phyloP scores from a whole-genome alignment of 2,329 filamentous ascomycete genomes.

The Neurospora sp. region DNA sequence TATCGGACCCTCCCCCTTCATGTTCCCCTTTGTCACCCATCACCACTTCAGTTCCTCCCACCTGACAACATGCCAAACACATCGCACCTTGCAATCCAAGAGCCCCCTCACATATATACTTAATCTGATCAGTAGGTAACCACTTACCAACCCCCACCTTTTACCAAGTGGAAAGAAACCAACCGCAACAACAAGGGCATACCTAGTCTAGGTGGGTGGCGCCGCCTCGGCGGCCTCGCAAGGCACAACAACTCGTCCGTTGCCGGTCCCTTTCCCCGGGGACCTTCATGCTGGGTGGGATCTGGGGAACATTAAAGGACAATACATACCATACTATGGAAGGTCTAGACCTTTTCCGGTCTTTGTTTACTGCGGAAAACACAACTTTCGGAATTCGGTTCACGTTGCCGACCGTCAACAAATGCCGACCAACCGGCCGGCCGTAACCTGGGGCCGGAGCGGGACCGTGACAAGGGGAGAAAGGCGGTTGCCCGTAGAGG shows the following conservation, averaged over 20 bases:
- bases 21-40: background rate
- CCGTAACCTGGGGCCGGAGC: background rate
- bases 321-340: no score
- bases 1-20: background rate
- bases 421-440: background rate
- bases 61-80: background rate
- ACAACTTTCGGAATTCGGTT: background rate
- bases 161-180: background rate
- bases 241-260: background rate
- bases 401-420: background rate
- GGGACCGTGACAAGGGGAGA: background rate
- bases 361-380: background rate
- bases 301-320: background rate
- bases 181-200: background rate
- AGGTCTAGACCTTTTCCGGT: background rate
- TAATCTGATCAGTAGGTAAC: background rate
- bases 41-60: background rate
- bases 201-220: background rate
- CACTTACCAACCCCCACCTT: background rate
- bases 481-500: background rate
- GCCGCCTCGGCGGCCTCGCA: background rate
- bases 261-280: background rate
- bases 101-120: background rate
- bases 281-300: background rate
- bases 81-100: background rate